Evolutionary conservation across 2,329 filamentous ascomycete species (phyloP), one percentile per base, ranked within the genome.

Genomic region (Fusarium metavorans): DNA sequence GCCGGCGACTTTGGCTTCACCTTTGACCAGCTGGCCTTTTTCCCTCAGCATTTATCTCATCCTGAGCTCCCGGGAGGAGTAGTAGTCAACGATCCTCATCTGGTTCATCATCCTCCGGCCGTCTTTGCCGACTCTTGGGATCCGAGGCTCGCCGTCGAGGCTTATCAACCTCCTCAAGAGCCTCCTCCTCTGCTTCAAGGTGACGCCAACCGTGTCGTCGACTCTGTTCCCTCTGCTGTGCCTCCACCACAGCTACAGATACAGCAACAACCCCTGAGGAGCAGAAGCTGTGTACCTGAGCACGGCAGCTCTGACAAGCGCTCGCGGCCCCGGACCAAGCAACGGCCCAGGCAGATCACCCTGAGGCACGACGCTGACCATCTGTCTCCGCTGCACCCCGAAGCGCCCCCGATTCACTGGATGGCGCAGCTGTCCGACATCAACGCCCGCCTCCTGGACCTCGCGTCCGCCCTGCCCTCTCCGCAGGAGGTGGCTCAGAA

Each of bases 341-440:
- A 79, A 18, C 76, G 79, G 18, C 73, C 78, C 0, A 76, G 81
- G 34, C 82, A 83, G 34, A 84, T 84, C 70, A 76, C 80, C 35
- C 71, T 83, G 37, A 67, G 75, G 35, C 76, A 79, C 65, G 72
- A 74, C 65, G 71, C 58, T 37, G 65, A 76, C 72, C n/a, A 43
- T 43, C 60, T 74, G 18, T 61, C 73, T 50, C 69, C 73, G 63
- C 66, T 70, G 41, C 70, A 73, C 34, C 67, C 72, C 39, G 76
- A 80, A 58, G 62, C 72, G 8, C 68, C 80, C 57, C 45, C 66
- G 57, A 72, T 80, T 65, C 78, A 81, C 79, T 83, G 81, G 80
- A 84, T 84, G 83, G 80, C 83, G 70, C 82, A 83, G 69, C 77
- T 85, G 65, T 81, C 81, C 30, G 79, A 83, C 57, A 80, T 85